A percentile compares a stretch with the other conserved stretches of the same genome.
Evolutionary conservation across 2,329 filamentous ascomycete species (phyloP).

Genomic region (Hypoxylon sp.): DNA sequence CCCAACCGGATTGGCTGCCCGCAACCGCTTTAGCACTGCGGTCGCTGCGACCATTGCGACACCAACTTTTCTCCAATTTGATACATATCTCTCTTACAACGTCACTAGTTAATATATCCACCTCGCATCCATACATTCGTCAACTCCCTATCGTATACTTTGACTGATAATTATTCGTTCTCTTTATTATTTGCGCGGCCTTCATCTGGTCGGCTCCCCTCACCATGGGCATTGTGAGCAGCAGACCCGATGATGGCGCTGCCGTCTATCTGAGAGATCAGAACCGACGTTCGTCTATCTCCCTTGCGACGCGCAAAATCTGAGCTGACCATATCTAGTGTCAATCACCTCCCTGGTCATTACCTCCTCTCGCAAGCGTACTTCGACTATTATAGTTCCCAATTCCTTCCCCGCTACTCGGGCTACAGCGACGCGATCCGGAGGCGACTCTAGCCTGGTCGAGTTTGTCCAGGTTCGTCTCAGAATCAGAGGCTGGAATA

Average conservation of each 20-base stretch:
- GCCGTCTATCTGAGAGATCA: conserved; percentile 91
- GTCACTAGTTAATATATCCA: conserved; percentile 44
- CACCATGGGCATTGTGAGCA: conserved; percentile 93
- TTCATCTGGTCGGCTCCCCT: conserved; percentile 52
- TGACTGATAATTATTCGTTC: conserved; percentile 28
- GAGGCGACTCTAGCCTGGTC: conserved; percentile 80
- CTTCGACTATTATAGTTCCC: conserved; percentile 82
- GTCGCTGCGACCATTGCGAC: conserved; percentile 48
- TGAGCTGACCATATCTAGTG: conserved; percentile 69
- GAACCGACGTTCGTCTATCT: conserved; percentile 79
- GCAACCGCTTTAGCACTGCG: conserved; percentile 40
- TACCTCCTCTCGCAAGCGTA: conserved; percentile 83
- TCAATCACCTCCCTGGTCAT: conserved; percentile 87
- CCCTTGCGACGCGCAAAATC: conserved; percentile 42
- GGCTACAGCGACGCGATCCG: conserved; percentile 79
- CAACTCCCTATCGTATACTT: conserved; percentile 25
- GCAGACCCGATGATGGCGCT: conserved; percentile 86
- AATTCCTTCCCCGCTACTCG: conserved; percentile 90
- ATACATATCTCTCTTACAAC: conserved; percentile 49
- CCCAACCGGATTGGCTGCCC: conserved; percentile 47
- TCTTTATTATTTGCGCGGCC: conserved; percentile 44
- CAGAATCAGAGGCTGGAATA: conserved; percentile 31
- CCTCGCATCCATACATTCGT: conserved; percentile 32
- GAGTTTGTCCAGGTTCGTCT: conserved; percentile 90
- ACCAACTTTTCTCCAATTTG: conserved; percentile 47